A percentile compares a stretch with the other conserved stretches of the same genome.
Conservation (phyloP, 768 basidiomycete genomes). For the Lenzites betulinus region DNA sequence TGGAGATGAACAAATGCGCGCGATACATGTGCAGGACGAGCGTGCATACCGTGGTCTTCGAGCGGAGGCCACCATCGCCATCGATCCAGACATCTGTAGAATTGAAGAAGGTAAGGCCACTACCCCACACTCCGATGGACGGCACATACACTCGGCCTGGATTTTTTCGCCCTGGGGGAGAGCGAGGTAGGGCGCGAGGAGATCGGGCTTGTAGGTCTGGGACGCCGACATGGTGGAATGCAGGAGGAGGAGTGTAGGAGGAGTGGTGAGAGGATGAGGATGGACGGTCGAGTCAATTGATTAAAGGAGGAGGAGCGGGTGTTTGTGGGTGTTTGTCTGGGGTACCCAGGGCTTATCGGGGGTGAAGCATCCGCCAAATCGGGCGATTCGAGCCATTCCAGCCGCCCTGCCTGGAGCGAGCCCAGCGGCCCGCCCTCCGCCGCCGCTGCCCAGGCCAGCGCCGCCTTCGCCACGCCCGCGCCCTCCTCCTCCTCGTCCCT, state of each 20-base stretch:
- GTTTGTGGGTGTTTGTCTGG: constrained; percentile 28
- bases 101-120: constrained; percentile 21
- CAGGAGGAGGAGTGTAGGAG: constrained; percentile 15
- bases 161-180: constrained; percentile 90
- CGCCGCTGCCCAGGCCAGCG: neutral
- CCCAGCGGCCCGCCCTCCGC: neutral
- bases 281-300: constrained; percentile 14
- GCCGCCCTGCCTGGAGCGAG: neutral
- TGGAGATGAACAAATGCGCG: constrained; percentile 1
- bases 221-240: constrained; percentile 26
- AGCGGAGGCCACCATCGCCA: constrained; percentile 91
- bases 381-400: too few species aligned
- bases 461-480: too few species aligned
- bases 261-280: constrained; percentile 16
- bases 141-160: constrained; percentile 84
- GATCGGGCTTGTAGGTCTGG: constrained; percentile 69
- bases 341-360: constrained; percentile 26
- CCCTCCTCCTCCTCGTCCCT: too few species aligned
- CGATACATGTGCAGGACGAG: neutral
- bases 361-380: constrained; percentile 3
- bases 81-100: constrained; percentile 95
- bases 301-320: constrained; percentile 15
- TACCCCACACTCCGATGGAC: constrained; percentile 1
- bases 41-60: constrained; percentile 85
- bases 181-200: constrained; percentile 87